Evolutionary conservation across 805 yeast genomes (phyloP).

Genomic region (Zygosaccharomyces bailii): DNA sequence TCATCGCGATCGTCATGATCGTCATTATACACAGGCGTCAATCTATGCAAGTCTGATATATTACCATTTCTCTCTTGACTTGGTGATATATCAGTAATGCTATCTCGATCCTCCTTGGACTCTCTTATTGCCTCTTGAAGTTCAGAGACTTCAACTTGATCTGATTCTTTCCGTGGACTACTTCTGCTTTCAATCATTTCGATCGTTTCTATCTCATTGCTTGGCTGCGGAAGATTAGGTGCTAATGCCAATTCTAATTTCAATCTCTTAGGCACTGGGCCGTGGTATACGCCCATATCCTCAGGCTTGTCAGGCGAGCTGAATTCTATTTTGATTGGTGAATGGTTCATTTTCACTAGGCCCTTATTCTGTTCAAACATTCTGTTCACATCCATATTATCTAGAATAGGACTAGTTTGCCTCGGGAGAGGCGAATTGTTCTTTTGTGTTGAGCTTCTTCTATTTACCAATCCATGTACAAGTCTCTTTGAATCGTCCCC

Average conservation of each 20-base stretch:
- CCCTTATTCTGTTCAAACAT: slow-evolving; percentile 15
- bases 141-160: slow-evolving; percentile 3
- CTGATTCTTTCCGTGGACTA: slow-evolving; percentile 14
- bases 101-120: neutral
- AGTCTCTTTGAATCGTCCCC: slow-evolving; percentile 14
- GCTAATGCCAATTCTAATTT: slow-evolving; percentile 20
- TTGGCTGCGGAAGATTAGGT: slow-evolving; percentile 20
- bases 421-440: slow-evolving; percentile 7
- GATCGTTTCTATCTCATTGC: slow-evolving; percentile 22
- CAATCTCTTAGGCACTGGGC: slow-evolving; percentile 18
- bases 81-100: slow-evolving; percentile 4
- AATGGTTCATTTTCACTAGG: slow-evolving; percentile 17
- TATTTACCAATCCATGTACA: slow-evolving; percentile 21
- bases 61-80: slow-evolving; percentile 1
- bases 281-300: slow-evolving; percentile 8
- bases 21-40: slow-evolving; percentile 24
- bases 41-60: slow-evolving; percentile 16
- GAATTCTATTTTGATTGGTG: slow-evolving; percentile 24
- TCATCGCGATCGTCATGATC: slow-evolving; percentile 3
- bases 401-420: slow-evolving; percentile 8
- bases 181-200: slow-evolving; percentile 24
- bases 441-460: slow-evolving; percentile 8
- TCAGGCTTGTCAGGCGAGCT: slow-evolving; percentile 21
- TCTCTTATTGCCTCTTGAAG: slow-evolving; percentile 9
- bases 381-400: slow-evolving; percentile 24